These are phyloP conservation scores for Fusarium secorum DNA, from an alignment of 2,329 filamentous ascomycete species.

Conservation along the genomic window DNA sequence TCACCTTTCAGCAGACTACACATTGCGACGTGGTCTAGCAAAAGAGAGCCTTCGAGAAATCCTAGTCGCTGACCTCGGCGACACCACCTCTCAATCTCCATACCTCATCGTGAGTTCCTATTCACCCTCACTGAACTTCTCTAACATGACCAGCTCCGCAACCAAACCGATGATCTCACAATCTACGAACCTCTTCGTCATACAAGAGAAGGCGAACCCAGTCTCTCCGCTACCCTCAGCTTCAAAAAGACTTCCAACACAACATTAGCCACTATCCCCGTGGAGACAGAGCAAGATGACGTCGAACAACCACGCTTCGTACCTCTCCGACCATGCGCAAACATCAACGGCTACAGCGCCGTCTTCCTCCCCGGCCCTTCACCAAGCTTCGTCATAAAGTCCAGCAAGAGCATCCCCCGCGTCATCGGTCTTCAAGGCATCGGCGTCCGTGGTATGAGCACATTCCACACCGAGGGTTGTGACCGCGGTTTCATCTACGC, in stretches of 20 bases:
- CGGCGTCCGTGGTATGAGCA: constrained; percentile 74
- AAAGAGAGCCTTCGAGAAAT: constrained; percentile 82
- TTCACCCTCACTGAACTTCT: background rate
- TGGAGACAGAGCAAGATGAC: constrained; percentile 61
- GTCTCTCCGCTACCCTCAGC: constrained; percentile 66
- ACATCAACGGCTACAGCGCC: constrained; percentile 79
- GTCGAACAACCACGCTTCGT: constrained; percentile 56
- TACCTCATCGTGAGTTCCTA: constrained; percentile 76
- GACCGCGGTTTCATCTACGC: constrained; percentile 85
- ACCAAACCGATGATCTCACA: constrained; percentile 80
- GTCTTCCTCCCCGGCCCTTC: constrained; percentile 84
- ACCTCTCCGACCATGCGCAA: constrained; percentile 65
- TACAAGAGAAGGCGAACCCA: constrained; percentile 47
- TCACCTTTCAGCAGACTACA: constrained; percentile 75
- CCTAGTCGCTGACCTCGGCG: constrained; percentile 84
- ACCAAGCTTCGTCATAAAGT: constrained; percentile 83
- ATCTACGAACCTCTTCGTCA: constrained; percentile 83
- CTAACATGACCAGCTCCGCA: constrained; percentile 67
- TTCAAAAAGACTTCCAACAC: constrained; percentile 81
- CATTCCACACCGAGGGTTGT: constrained; percentile 79
- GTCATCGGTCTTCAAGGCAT: constrained; percentile 76
- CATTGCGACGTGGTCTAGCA: constrained; percentile 71
- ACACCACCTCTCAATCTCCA: constrained; percentile 72
- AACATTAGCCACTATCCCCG: constrained; percentile 66
- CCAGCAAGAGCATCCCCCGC: constrained; percentile 77